Base-by-base conservation (phyloP, 306 rosid genomes). In the Quercus gilva region DNA sequence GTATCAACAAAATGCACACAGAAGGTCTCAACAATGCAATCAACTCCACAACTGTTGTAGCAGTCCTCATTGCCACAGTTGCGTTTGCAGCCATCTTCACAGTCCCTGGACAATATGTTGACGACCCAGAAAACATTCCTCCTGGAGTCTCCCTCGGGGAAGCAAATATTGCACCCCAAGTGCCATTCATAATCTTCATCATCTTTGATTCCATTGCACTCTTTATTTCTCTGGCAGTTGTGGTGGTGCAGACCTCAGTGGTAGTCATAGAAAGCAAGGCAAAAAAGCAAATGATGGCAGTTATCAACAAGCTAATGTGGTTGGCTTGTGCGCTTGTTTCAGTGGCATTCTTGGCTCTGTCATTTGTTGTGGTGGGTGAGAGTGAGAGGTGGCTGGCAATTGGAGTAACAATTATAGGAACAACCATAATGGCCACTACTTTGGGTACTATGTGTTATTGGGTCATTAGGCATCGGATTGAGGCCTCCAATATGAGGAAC, bases 301-400 rank as follows among this genome's bases (percentile, higher is more conserved):
- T 96, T 18, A 96, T 96, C 14, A 96, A 96, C 94, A 96, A 96
- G 91, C 89, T 96, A 0, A 93, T 96, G 99, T 96, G 99, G 99
- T 45, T 96, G 55, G 98, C 98, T 55, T 96, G 99, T 72, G 96
- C 89, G 26, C 91, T 93, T 31, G 15, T 96, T 20, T 90, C 99
- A 0, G 96, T 91, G 72, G 96, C 99, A 1, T 96, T 91, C 59
- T 83, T 96, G 87, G 98, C 99, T 2, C 77, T 96, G 80, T 84
- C 98, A 5, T 96, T 96, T 74, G 87, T 96, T 2, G 99, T 96
- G 20, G 99, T 96, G 26, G 99, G 99, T 1, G 84, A 87, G 71
- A 76, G 73, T 7, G 89, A 90, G 76, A 93, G 21, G 83, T 91
- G 97, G 96, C 76, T 96, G 69, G 99, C 99, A 45, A 80, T 96